These are phyloP conservation scores for Halenospora varia DNA, from an alignment of 495 filamentous ascomycete genomes.

Conservation along the genomic window DNA sequence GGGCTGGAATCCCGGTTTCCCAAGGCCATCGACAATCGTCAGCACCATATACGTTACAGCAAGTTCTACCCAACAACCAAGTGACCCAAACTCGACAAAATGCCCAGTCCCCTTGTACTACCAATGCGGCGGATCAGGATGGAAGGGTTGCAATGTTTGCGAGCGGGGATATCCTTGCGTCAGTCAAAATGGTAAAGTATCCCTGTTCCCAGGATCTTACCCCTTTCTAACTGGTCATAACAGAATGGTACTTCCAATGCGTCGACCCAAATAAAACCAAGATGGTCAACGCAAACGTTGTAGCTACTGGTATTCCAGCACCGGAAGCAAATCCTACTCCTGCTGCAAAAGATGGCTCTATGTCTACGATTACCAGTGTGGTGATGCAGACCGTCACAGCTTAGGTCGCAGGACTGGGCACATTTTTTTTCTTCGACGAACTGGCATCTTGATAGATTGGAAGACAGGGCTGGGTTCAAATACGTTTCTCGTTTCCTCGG, in stretches of 20 bases:
- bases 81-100: neutral
- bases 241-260: conserved; percentile 8
- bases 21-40: neutral
- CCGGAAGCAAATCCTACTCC: neutral
- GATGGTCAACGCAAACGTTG: neutral
- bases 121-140: conserved; percentile 44
- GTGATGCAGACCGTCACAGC: neutral
- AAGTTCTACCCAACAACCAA: neutral
- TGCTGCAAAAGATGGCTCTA: neutral
- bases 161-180: neutral
- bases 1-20: conserved; percentile 1
- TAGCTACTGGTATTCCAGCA: neutral
- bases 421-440: too few species aligned
- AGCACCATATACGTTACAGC: neutral
- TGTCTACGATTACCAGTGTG: neutral
- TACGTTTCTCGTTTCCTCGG: neutral
- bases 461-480: neutral
- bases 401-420: neutral
- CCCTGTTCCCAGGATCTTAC: neutral
- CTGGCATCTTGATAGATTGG: neutral
- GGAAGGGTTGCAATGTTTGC: conserved; percentile 39
- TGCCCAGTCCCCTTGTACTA: conserved; percentile 34
- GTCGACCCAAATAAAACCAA: neutral
- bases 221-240: neutral
- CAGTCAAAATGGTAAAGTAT: conserved; percentile 8